These are phyloP conservation scores for Saccharomyces kudriavzevii DNA, from an alignment of 805 yeast species.

Conservation along the genomic window DNA sequence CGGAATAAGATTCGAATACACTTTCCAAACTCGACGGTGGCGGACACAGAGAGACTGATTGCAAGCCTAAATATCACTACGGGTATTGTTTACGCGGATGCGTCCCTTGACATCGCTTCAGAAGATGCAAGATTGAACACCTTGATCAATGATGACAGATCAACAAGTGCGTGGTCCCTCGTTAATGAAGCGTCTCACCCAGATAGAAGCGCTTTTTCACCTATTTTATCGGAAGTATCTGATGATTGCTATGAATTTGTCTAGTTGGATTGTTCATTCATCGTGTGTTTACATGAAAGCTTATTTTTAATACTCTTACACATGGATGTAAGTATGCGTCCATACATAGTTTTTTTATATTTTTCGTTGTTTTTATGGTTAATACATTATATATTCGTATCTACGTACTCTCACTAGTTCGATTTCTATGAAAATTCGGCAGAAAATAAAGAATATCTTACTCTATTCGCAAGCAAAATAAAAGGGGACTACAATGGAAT, in stretches of 20 bases:
- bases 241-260: neutral
- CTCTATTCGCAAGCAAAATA: neutral
- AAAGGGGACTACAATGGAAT: neutral
- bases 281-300: neutral
- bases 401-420: neutral
- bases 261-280: neutral
- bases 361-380: neutral
- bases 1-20: slow-evolving; percentile 42
- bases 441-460: neutral
- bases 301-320: neutral
- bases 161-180: neutral
- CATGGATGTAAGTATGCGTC: neutral
- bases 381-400: neutral
- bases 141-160: neutral
- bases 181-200: neutral
- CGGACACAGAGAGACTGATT: slow-evolving; percentile 47
- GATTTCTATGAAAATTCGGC: neutral
- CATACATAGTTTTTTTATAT: neutral
- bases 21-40: slow-evolving; percentile 63
- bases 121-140: neutral
- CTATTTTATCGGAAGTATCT: slow-evolving; percentile 10
- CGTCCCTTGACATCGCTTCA: slow-evolving; percentile 5
- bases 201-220: slow-evolving; percentile 6
- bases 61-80: slow-evolving; percentile 51
- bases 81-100: slow-evolving; percentile 44